Evolutionary conservation across 2,329 filamentous ascomycete species (phyloP).

Genomic region (Colletotrichum liriopes): DNA sequence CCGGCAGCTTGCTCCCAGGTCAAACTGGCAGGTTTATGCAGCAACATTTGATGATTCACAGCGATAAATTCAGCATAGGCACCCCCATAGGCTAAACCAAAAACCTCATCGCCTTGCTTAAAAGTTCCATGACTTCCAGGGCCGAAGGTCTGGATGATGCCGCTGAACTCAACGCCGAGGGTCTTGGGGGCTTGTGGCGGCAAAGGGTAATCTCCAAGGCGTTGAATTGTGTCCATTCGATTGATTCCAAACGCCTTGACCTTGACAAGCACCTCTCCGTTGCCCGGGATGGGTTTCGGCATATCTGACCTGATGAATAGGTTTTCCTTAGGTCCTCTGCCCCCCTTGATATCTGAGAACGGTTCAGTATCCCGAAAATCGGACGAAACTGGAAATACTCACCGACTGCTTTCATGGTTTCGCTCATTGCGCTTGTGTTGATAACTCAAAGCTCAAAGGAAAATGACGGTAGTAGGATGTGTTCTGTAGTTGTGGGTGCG

Average conservation of each 20-base stretch:
- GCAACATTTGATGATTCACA: conserved; percentile 83
- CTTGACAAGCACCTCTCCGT: conserved; percentile 82
- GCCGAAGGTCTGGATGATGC: conserved; percentile 74
- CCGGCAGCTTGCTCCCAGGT: conserved; percentile 84
- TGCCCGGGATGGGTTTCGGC: conserved; percentile 64
- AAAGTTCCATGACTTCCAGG: conserved; percentile 69
- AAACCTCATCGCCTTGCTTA: conserved; percentile 83
- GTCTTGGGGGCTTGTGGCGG: conserved; percentile 79
- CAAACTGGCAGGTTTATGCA: conserved; percentile 83
- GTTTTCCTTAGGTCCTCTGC: conserved; percentile 67
- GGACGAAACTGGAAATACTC: not conserved
- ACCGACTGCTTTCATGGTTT: conserved; percentile 5
- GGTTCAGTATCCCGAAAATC: not conserved
- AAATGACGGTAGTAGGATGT: too few species aligned
- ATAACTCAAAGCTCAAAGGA: accelerated
- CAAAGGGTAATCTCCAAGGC: conserved; percentile 80
- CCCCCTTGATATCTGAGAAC: conserved; percentile 69
- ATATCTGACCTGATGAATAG: conserved; percentile 73
- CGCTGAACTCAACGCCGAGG: conserved; percentile 85
- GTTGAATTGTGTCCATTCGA: conserved; percentile 86
- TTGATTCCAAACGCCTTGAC: conserved; percentile 89
- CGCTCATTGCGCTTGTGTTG: not conserved
- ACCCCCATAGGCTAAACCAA: conserved; percentile 91
- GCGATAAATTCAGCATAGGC: conserved; percentile 91
- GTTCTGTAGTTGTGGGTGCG: not conserved